Base-by-base conservation (phyloP, 345 rosid genomes). In the Eutrema japonicum region DNA sequence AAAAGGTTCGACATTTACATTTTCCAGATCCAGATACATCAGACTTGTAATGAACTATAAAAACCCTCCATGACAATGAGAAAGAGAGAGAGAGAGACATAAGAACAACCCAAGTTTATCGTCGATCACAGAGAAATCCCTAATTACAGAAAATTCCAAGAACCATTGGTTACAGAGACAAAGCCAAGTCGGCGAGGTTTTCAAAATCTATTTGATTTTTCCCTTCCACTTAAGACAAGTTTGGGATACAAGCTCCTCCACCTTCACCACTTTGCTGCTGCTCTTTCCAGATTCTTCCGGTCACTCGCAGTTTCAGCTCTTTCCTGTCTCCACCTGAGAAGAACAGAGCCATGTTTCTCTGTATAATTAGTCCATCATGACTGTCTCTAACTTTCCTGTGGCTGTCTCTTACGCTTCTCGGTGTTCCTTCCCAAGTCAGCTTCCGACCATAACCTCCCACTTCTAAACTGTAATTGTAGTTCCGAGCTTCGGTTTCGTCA, bases 311-410 rank as follows among this genome's bases (percentile, higher is more conserved):
- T 80, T 94, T 93, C 72, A 93, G 75, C 81, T 91, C 97, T 85
- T 91, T 91, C 83, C 96, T 82, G 47, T 93, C 97, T 26, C 97
- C 97, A 51, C 97, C 98, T 6, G 98, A 93, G 86, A 93, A 91
- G 86, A 91, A 93, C 12, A 93, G 86, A 2, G 97, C 98, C 96
- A 93, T 88, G 82, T 91, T 94, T 7, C 96, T 85, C 70, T 87
- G 97, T 72, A 91, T 89, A 45, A 91, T 80, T 48, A 94, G 89
- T 40, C 97, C 97, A 10, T 94, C 96, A 40, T 89, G 93, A 78
- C 97, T 94, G 83, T 94, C 97, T 68, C 97, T 83, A 7, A 88
- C 97, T 80, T 89, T 91, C 83, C 94, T 78, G 81, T 94, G 98
- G 75, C 96, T 86, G 62, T 94, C 98, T 83, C 98, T 84, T 26